Percentiles rank a stretch among this genome's conserved stretches.
phyloP scores from a whole-genome alignment of 306 rosid genomes.

The Carpinus viminea region DNA sequence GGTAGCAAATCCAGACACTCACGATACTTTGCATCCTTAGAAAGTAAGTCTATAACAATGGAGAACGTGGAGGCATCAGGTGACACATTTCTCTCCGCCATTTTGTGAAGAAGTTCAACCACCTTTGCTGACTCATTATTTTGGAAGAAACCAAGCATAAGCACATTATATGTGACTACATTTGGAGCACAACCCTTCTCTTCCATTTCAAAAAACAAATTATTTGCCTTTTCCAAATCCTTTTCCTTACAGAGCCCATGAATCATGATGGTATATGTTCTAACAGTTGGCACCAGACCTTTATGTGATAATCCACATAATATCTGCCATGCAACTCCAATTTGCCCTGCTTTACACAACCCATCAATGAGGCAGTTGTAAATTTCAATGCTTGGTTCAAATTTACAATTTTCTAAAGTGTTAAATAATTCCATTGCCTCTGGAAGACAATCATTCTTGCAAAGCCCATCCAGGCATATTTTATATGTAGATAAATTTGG shows the following conservation, averaged over 20 bases:
- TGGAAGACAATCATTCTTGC: constrained; percentile 33
- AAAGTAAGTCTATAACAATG: constrained; percentile 37
- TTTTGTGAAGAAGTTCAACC: constrained; percentile 50
- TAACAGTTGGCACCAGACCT: constrained; percentile 29
- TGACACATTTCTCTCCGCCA: constrained; percentile 33
- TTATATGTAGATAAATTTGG: constrained; percentile 28
- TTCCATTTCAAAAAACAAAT: constrained; percentile 42
- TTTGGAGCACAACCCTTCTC: constrained; percentile 43
- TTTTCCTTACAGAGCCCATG: constrained; percentile 42
- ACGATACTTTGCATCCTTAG: constrained; percentile 33
- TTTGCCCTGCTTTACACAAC: constrained; percentile 33
- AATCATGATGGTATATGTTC: constrained; percentile 44
- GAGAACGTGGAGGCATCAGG: constrained; percentile 37
- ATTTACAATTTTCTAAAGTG: constrained; percentile 21
- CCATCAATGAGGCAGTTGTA: constrained; percentile 34
- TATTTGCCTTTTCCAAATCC: constrained; percentile 41
- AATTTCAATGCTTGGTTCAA: constrained; percentile 17
- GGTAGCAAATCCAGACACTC: constrained; percentile 46
- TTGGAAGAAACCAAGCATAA: constrained; percentile 43
- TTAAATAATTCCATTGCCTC: constrained; percentile 45
- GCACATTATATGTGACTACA: constrained; percentile 31
- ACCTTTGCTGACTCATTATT: constrained; percentile 34
- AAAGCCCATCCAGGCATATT: constrained; percentile 41
- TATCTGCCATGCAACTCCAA: constrained; percentile 39
- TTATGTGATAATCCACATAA: constrained; percentile 24